Percentiles rank a stretch among this genome's conserved stretches.
Conservation (phyloP, 306 rosid genomes). For the Casuarina glauca region DNA sequence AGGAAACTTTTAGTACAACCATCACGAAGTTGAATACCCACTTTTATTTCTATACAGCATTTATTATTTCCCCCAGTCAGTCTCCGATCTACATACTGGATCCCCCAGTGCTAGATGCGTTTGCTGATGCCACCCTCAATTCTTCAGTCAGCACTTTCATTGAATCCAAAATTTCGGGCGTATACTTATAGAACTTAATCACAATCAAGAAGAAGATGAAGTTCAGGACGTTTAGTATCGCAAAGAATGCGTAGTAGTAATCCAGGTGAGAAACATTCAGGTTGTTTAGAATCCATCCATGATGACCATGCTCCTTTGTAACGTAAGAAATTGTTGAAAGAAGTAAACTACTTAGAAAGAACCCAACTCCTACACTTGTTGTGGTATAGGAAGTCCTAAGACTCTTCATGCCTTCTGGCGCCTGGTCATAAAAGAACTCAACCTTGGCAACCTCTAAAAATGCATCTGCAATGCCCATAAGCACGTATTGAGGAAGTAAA, state of each 20-base stretch:
- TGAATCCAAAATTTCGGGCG: conserved; percentile 78
- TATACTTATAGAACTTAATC: conserved; percentile 59
- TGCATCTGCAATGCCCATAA: conserved; percentile 80
- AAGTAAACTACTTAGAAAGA: conserved; percentile 73
- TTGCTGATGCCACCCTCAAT: conserved; percentile 45
- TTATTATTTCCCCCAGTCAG: not conserved
- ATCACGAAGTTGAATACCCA: not conserved
- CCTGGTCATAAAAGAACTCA: conserved; percentile 92
- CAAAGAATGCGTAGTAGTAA: conserved; percentile 76
- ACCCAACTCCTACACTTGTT: conserved; percentile 79
- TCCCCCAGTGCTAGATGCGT: conserved; percentile 17
- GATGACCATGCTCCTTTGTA: conserved; percentile 51
- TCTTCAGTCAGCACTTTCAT: conserved; percentile 60
- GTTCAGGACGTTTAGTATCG: conserved; percentile 34
- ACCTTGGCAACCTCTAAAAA: conserved; percentile 76
- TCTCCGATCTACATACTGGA: not conserved
- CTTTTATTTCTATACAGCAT: not conserved
- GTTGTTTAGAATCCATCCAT: conserved; percentile 82
- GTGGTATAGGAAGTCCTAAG: conserved; percentile 76
- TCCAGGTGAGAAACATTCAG: conserved; percentile 82
- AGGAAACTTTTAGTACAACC: not conserved
- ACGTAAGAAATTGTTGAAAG: conserved; percentile 66
- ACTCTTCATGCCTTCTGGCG: conserved; percentile 86
- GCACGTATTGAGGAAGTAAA: conserved; percentile 79
- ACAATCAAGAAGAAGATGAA: conserved; percentile 34